These are phyloP conservation scores for Lactarius quietus DNA, from an alignment of 768 basidiomycete genomes.

Conservation along the genomic window DNA sequence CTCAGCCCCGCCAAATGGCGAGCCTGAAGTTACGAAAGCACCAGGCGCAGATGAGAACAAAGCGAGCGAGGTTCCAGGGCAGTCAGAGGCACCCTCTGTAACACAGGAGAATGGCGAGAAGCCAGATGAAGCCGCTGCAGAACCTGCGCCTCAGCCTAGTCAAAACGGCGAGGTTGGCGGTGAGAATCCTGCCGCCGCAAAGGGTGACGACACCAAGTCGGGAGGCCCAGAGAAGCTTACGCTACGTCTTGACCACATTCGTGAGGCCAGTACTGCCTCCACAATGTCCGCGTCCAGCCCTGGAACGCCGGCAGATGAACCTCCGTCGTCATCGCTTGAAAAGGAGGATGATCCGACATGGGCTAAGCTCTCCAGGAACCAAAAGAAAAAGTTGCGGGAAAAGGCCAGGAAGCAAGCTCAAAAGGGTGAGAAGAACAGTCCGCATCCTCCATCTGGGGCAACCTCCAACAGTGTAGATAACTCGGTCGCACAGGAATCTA, in stretches of 20 bases:
- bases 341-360: neutral
- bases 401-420: neutral
- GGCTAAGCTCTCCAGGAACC: accelerated
- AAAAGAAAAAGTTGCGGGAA: neutral
- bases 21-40: neutral
- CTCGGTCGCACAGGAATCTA: conserved; percentile 13
- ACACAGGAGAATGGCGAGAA: neutral
- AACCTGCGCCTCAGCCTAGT: neutral
- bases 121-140: neutral
- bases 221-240: neutral
- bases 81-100: neutral
- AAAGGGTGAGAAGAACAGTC: conserved; percentile 24
- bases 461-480: conserved; percentile 11
- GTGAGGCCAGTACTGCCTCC: conserved; percentile 10
- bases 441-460: neutral
- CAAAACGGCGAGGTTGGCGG: neutral
- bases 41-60: neutral
- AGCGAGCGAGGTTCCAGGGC: neutral
- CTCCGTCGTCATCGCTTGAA: conserved; percentile 4
- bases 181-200: neutral
- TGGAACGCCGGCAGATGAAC: conserved; percentile 14
- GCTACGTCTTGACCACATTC: conserved; percentile 4
- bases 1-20: neutral
- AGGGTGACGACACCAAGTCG: neutral
- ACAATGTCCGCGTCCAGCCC: conserved; percentile 2